These are phyloP conservation scores for Coriolopsis trogii DNA, from an alignment of 1,284 basidiomycete species.

Conservation along the genomic window DNA sequence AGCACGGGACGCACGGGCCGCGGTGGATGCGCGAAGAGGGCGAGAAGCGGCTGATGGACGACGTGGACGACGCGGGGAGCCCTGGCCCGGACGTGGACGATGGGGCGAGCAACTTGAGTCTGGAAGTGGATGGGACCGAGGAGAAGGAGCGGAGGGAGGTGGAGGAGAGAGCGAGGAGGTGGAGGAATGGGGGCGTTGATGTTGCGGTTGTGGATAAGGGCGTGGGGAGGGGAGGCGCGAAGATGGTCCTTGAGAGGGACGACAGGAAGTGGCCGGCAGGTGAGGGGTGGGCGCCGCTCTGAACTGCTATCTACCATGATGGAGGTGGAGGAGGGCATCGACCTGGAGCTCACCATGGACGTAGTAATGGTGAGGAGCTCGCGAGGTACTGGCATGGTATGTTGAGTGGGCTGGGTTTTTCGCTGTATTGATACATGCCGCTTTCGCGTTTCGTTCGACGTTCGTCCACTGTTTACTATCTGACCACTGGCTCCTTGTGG, in stretches of 20 bases:
- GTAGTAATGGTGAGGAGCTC: neutral
- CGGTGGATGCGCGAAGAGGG: slow-evolving; percentile 31
- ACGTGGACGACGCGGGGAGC: slow-evolving; percentile 17
- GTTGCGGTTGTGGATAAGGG: slow-evolving; percentile 30
- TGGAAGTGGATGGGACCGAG: slow-evolving; percentile 18
- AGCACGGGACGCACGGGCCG: slow-evolving; percentile 30
- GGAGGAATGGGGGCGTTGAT: slow-evolving; percentile 36
- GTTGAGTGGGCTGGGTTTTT: neutral
- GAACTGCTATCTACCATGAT: slow-evolving; percentile 1
- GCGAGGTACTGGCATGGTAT: neutral
- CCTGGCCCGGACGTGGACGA: slow-evolving; percentile 7
- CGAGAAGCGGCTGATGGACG: slow-evolving; percentile 32
- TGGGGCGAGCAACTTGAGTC: slow-evolving; percentile 23
- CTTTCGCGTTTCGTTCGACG: neutral
- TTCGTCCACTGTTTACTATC: too few species aligned
- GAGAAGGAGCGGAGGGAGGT: slow-evolving; percentile 12
- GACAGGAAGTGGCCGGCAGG: slow-evolving; percentile 63
- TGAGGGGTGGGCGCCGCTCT: slow-evolving; percentile 59
- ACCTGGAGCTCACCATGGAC: neutral
- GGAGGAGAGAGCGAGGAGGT: slow-evolving; percentile 31
- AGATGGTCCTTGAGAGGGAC: slow-evolving; percentile 44
- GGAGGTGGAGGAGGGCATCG: neutral
- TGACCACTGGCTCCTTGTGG: too few species aligned
- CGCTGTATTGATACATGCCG: neutral
- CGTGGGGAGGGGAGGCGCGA: slow-evolving; percentile 21